Evolutionary conservation across 2,329 filamentous ascomycete genomes (phyloP).

Genomic region (Aspergillus viridinutans): DNA sequence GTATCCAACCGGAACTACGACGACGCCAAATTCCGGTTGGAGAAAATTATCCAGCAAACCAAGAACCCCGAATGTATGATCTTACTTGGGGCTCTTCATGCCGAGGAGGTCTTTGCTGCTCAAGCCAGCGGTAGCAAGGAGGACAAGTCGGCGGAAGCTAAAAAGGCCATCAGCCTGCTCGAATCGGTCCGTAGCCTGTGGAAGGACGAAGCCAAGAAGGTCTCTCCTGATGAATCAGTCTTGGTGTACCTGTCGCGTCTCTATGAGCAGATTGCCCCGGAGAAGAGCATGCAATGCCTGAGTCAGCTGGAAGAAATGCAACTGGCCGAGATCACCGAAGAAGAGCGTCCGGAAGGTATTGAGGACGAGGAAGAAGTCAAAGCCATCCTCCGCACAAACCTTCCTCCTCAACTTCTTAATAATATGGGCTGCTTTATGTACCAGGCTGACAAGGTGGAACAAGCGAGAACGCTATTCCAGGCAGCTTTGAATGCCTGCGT

Average conservation of each 20-base stretch:
- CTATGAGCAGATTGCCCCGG: constrained; percentile 79
- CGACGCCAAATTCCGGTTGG: constrained; percentile 86
- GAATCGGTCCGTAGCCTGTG: constrained; percentile 81
- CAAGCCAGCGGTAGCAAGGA: constrained; percentile 77
- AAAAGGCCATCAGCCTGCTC: constrained; percentile 79
- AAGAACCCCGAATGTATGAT: constrained; percentile 86
- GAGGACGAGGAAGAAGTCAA: constrained; percentile 57
- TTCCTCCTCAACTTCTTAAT: constrained; percentile 89
- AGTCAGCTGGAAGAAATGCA: constrained; percentile 90
- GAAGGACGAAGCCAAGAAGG: constrained; percentile 87
- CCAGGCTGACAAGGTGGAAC: constrained; percentile 74
- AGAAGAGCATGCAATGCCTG: constrained; percentile 88
- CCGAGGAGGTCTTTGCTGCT: constrained; percentile 84
- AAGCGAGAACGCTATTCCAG: constrained; percentile 84
- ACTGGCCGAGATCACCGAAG: constrained; percentile 68
- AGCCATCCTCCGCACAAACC: constrained; percentile 65
- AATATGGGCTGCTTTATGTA: constrained; percentile 97
- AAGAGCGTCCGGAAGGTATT: constrained; percentile 59
- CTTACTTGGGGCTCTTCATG: constrained; percentile 83
- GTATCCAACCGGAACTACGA: constrained; percentile 79
- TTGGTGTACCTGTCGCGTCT: constrained; percentile 86
- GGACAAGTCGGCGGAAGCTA: constrained; percentile 78
- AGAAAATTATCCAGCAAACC: constrained; percentile 87
- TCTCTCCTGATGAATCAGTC: constrained; percentile 77
- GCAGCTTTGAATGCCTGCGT: constrained; percentile 85